Base-by-base conservation (phyloP, 208 protist species). In the Jaenimonas drosophilae region DNA sequence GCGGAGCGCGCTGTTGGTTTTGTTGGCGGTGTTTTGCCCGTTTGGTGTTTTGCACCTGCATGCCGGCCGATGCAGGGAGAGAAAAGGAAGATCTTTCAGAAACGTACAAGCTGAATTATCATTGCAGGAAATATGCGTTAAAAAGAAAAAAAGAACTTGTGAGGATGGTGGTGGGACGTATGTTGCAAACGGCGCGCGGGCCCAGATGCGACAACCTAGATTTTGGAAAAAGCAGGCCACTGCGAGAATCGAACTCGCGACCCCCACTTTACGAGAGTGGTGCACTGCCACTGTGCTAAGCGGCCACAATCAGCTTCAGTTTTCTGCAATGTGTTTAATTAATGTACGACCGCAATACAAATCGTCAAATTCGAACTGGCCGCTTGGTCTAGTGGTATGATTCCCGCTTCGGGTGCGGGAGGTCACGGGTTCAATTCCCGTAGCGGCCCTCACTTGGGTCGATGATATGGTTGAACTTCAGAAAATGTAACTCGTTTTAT, bases 271-370 rank as follows among this genome's bases (percentile, higher is more conserved):
- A 93, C 88, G 88, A 95, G 84, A 95, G 81, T 87, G 78, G 80
- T 91, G 85, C 85, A 91, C 84, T 95, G 79, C 88, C 85, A 95
- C 87, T 95, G 87, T 91, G 87, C 87, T 95, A 95, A 95, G 85
- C 85, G 69, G 84, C 84, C 84, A 68, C 27, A 20, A 11, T 34
- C 16, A 11, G 7, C 44, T 7, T 30, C 4, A 33, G 4, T 2
- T n/a, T 48, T 4, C 19, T 17, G 16, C 28, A 39, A 16, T 2
- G 25, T 19, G n/a, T 39, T 24, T 4, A n/a, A 49, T 5, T 6
- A 31, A 28, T 2, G 27, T 29, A 33, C 3, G 16, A 2, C 20
- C 1, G 16, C 28, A 6, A 43, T 2, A 28, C 3, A 4, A 3
- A 28, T 25, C n/a, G n/a, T 7, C 14, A 7, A 20, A 2, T 26